phyloP scores from a whole-genome alignment of 495 filamentous ascomycete species.

The Neurospora terricola region DNA sequence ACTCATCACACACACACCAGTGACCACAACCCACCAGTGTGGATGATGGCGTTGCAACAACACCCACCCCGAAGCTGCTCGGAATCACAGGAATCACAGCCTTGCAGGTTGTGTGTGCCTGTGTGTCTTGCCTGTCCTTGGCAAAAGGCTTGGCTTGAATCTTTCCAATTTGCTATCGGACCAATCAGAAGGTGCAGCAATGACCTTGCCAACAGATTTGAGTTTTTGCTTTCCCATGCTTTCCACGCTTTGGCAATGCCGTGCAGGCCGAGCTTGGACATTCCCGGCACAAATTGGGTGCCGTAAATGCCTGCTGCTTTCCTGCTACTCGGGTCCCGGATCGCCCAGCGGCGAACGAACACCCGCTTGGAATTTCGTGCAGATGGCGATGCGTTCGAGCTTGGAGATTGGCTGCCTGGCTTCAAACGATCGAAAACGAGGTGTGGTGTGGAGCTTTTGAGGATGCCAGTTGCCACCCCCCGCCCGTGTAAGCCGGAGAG shows the following conservation, averaged over 20 bases:
- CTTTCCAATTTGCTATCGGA: not conserved
- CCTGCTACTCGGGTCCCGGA: not conserved
- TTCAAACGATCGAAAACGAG: not conserved
- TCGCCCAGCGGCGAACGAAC: not conserved
- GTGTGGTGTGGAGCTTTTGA: not conserved
- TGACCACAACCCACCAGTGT: not conserved
- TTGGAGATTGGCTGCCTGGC: not conserved
- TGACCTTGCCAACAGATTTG: not conserved
- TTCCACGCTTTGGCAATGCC: not conserved
- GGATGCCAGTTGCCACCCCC: slow-evolving; percentile 6
- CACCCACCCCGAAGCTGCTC: not conserved
- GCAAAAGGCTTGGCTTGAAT: not conserved
- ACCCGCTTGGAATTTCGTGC: not conserved
- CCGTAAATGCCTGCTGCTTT: not conserved
- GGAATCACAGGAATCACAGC: not conserved
- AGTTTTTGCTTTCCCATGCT: not conserved
- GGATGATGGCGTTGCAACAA: not conserved
- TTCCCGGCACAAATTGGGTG: not conserved
- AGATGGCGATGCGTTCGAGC: not conserved
- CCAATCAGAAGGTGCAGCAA: not conserved
- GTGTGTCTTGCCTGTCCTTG: not conserved
- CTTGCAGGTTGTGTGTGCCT: not conserved
- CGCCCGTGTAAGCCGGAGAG: slow-evolving; percentile 1
- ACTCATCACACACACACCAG: not conserved
- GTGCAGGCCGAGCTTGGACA: not conserved